Evolutionary conservation across 305 asterid genomes (phyloP).

Genomic region (Solanum chacoense): DNA sequence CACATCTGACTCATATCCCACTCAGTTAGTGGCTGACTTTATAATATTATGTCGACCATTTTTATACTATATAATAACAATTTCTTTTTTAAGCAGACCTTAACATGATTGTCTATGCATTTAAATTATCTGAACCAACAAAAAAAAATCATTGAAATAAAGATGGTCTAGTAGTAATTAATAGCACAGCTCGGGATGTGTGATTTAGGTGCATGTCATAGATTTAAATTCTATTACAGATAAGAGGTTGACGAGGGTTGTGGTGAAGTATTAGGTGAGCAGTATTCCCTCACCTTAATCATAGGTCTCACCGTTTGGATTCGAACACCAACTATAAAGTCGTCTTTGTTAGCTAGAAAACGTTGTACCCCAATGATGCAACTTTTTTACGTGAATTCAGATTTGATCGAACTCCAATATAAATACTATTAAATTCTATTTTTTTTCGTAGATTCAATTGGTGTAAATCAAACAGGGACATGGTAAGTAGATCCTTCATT

Average conservation of each 20-base stretch:
- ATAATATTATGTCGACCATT: not conserved
- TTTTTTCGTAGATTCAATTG: not conserved
- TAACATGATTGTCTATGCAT: not conserved
- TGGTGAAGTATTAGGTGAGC: not conserved
- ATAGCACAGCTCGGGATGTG: not conserved
- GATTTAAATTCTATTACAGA: accelerated
- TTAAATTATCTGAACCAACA: not conserved
- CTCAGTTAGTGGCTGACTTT: not conserved
- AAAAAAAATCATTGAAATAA: not conserved
- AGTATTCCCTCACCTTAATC: not conserved
- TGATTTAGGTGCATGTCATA: not conserved
- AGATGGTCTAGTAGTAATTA: not conserved
- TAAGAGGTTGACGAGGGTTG: not conserved
- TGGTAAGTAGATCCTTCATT: not conserved
- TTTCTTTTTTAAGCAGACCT: not conserved
- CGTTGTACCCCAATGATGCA: no score
- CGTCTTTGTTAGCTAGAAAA: not conserved
- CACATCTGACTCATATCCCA: not conserved
- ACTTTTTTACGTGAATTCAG: no score
- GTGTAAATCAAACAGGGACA: not conserved
- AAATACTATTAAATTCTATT: no score
- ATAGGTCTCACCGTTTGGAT: not conserved
- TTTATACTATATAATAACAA: not conserved
- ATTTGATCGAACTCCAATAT: no score
- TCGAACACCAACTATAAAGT: not conserved